Evolutionary conservation across 805 yeast genomes (phyloP), one percentile per base, ranked within the genome.

Genomic region (Clavispora carvajalis): DNA sequence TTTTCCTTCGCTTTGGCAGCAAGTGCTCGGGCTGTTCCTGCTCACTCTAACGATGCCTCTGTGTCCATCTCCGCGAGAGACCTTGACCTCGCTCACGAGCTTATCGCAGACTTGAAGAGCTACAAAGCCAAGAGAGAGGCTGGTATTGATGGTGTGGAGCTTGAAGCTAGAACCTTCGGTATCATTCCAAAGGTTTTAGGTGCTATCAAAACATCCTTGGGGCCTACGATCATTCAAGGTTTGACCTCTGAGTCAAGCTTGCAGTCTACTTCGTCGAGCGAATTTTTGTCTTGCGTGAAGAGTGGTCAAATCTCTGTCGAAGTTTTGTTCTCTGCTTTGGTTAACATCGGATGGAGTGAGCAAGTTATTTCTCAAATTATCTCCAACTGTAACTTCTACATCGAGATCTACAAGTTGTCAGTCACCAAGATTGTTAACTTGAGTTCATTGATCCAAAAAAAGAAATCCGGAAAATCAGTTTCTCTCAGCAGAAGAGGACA

Each of bases 261-360:
- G 45, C 55, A 57, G 25, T 54, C 58, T 34, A 54, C 58, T 36
- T 61, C 63, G 22, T 50, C 60, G 28, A 38, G 57, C 6, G 60
- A 60, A 19, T 57, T 60, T 40, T 52, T 60, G 28, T 46, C 46
- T 4, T 49, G 59, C 36, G 53, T 68, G 43, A 60, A 66, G 48
- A 51, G 54, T 41, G 67, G 65, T 45, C 22, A 46, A 29, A 52
- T 68, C 35, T 57, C 66, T 34, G 45, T 68, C 43, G 52, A 55
- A 39, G 64, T 71, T 7, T 65, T 68, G 48, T 57, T 67, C 45
- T 63, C 55, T 30, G 60, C 71, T 22, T 62, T 68, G 49, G 62
- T 60, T 45, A 67, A 68, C 40, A 67, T 73, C 28, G 74, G 74
- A 30, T 62, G 68, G 45, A 69, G 69, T 30, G 61, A 52, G 26